A percentile compares a stretch with the other conserved stretches of the same genome.
Evolutionary conservation across 2,329 filamentous ascomycete genomes (phyloP).

Genomic region (Aureobasidium sp.): DNA sequence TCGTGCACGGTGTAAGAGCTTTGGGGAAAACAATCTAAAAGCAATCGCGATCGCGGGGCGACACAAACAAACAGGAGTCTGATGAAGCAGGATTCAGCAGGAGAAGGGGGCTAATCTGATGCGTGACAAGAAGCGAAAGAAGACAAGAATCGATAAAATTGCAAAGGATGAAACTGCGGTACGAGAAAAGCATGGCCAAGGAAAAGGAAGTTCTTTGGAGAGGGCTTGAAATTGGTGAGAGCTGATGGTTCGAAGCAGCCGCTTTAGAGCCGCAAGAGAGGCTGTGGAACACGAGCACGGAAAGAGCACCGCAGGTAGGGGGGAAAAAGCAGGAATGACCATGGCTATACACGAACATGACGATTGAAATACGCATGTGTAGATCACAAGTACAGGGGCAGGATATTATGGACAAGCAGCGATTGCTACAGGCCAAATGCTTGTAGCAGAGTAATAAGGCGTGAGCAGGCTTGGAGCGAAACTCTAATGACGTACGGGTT

Average conservation of each 20-base stretch:
- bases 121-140: not conserved
- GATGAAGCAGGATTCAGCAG: not conserved
- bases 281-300: not conserved
- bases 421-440: not conserved
- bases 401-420: not conserved
- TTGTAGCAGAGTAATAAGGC: not conserved
- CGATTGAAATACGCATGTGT: not conserved
- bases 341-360: conserved; percentile 2
- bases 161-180: not conserved
- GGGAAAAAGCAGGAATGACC: not conserved
- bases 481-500: not conserved
- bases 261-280: conserved; percentile 4
- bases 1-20: conserved; percentile 9
- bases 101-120: not conserved
- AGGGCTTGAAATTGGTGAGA: conserved; percentile 3
- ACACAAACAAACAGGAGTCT: conserved; percentile 7
- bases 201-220: conserved; percentile 1
- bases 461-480: conserved; percentile 1
- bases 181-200: not conserved
- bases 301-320: not conserved
- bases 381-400: not conserved
- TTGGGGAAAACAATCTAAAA: conserved; percentile 15
- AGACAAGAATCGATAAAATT: not conserved
- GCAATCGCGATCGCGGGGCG: conserved; percentile 16
- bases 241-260: not conserved